A percentile compares a stretch with the other conserved stretches of the same genome.
phyloP scores from a whole-genome alignment of 805 yeast genomes.

The Lipomyces yamanashiensis region DNA sequence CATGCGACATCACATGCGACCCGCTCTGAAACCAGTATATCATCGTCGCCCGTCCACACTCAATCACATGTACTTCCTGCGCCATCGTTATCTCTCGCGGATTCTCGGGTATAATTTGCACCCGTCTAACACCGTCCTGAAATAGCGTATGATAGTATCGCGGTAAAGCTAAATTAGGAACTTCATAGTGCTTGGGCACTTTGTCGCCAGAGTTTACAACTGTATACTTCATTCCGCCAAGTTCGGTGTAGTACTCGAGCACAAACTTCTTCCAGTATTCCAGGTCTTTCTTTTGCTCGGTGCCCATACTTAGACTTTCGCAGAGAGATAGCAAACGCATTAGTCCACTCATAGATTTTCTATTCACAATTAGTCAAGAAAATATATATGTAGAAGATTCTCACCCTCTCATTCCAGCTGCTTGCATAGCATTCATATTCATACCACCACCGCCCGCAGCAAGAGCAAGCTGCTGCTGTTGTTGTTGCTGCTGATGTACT shows the following conservation, averaged over 20 bases:
- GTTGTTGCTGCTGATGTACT: conserved; percentile 23
- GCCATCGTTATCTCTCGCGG: conserved; percentile 60
- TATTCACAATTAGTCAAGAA: conserved; percentile 36
- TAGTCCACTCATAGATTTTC: conserved; percentile 54
- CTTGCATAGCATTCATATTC: conserved; percentile 9
- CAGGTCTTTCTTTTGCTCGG: conserved; percentile 52
- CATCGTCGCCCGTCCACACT: conserved; percentile 56
- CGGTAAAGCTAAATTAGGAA: conserved; percentile 68
- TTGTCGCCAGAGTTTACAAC: conserved; percentile 49
- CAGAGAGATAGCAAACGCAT: conserved; percentile 56
- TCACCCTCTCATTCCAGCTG: conserved; percentile 1
- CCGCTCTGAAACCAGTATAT: conserved; percentile 69
- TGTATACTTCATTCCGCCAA: conserved; percentile 54
- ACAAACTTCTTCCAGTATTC: conserved; percentile 57
- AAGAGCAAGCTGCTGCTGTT: conserved; percentile 19
- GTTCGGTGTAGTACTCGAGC: conserved; percentile 58
- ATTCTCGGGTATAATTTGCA: conserved; percentile 53
- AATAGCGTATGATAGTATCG: conserved; percentile 60
- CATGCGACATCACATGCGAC: conserved; percentile 64
- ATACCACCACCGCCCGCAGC: conserved; percentile 9
- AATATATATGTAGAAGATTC: not conserved
- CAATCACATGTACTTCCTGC: conserved; percentile 59
- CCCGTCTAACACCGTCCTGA: conserved; percentile 55
- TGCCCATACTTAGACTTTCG: conserved; percentile 52
- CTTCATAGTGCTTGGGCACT: conserved; percentile 63